These are phyloP conservation scores for Trametes coccinea DNA, from an alignment of 768 basidiomycete species.

Conservation along the genomic window DNA sequence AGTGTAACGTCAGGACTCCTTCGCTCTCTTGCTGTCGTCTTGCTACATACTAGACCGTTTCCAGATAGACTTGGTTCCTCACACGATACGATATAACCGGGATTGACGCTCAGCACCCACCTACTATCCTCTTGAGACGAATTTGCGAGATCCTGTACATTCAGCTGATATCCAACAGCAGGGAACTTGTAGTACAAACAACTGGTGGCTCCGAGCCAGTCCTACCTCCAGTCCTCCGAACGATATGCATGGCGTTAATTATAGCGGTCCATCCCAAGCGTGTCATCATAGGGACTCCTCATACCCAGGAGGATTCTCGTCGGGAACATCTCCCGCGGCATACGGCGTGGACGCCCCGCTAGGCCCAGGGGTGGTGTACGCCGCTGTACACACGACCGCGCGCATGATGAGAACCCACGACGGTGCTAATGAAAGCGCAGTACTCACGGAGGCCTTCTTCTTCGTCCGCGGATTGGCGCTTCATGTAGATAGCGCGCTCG, in stretches of 20 bases:
- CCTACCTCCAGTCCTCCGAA: neutral
- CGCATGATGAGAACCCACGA: neutral
- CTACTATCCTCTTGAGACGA: no score
- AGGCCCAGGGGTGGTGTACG: slow-evolving; percentile 22
- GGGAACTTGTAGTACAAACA: neutral
- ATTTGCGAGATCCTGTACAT: neutral
- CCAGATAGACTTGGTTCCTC: no score
- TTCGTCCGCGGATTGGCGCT: slow-evolving; percentile 54
- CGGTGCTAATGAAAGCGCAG: neutral
- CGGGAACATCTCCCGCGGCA: slow-evolving; percentile 19
- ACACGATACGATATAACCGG: no score
- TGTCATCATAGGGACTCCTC: slow-evolving; percentile 18
- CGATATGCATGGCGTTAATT: neutral
- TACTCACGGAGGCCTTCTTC: slow-evolving; percentile 65
- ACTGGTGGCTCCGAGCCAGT: neutral
- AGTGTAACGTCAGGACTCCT: no score
- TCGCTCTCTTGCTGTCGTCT: no score
- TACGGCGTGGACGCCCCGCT: slow-evolving; percentile 18
- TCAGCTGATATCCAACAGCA: neutral
- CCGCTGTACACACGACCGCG: slow-evolving; percentile 10
- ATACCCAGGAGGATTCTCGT: slow-evolving; percentile 32
- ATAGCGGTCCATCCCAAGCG: neutral
- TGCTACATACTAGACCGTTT: no score
- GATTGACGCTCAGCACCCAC: no score
- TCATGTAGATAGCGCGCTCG: slow-evolving; percentile 76